These are phyloP conservation scores for Pontederia crassipes DNA, from an alignment of 176 grass and related monocot species.

Conservation along the genomic window DNA sequence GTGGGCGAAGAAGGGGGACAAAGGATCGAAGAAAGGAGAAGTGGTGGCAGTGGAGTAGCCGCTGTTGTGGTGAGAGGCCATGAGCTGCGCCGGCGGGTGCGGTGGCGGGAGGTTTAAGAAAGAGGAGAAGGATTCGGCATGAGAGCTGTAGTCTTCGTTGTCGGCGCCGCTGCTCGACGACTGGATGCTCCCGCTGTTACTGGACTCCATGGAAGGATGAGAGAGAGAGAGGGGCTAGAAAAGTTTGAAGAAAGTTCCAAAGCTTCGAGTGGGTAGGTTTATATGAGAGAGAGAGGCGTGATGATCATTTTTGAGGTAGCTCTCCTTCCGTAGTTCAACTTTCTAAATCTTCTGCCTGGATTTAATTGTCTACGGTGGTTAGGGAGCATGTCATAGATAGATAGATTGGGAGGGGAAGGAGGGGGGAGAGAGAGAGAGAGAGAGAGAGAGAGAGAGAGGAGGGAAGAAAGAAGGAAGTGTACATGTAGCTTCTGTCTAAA, in stretches of 20 bases:
- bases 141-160: conserved; percentile 58
- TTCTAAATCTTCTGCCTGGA: conserved; percentile 4
- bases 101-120: conserved; percentile 29
- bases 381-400: conserved; percentile 1
- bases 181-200: conserved; percentile 69
- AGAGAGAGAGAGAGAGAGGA: conserved; percentile 8
- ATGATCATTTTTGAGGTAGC: not conserved
- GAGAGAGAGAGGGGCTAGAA: conserved; percentile 21
- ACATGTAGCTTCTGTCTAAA: conserved; percentile 5
- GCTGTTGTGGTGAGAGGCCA: not conserved
- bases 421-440: not conserved
- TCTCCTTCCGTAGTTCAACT: conserved; percentile 1
- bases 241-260: not conserved
- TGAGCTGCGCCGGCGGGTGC: conserved; percentile 15
- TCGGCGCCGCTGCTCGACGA: conserved; percentile 44
- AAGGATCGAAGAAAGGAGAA: conserved; percentile 6
- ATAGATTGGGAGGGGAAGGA: conserved; percentile 9
- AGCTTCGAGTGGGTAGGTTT: not conserved
- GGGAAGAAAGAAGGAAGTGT: conserved; percentile 2
- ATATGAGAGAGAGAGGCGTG: not conserved
- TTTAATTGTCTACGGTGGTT: conserved; percentile 1
- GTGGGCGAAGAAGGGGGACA: conserved; percentile 32
- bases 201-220: conserved; percentile 56
- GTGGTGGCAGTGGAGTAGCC: not conserved
- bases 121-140: conserved; percentile 19